A percentile compares a stretch with the other conserved stretches of the same genome.
Conservation (phyloP, 2,329 filamentous ascomycete genomes). For the Pleurostoma richardsiae region DNA sequence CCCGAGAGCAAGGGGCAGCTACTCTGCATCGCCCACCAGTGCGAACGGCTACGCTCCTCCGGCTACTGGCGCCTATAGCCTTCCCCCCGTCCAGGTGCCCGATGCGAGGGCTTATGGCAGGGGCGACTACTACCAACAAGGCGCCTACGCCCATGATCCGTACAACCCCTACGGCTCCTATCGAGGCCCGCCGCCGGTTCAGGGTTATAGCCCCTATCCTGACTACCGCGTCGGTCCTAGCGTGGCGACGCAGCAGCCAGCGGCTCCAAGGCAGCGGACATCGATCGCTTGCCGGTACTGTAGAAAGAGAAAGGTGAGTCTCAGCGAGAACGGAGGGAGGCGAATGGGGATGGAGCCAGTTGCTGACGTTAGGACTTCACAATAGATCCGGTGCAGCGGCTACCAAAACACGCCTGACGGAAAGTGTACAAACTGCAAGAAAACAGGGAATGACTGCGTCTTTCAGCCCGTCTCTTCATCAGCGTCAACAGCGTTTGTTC, state of each 20-base stretch:
- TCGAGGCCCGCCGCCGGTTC: conserved; percentile 24
- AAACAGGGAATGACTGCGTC: conserved; percentile 57
- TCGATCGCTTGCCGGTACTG: conserved; percentile 58
- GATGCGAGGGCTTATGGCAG: conserved; percentile 9
- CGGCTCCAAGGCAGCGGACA: conserved; percentile 52
- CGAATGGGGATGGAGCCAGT: no score
- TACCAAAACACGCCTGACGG: conserved; percentile 54
- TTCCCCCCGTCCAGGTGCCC: conserved; percentile 12
- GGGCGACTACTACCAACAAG: conserved; percentile 11
- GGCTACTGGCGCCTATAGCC: conserved; percentile 11
- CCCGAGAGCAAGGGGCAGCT: conserved; percentile 13
- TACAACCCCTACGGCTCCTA: conserved; percentile 18
- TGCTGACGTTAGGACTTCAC: background rate
- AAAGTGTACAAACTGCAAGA: conserved; percentile 56
- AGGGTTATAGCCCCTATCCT: conserved; percentile 18
- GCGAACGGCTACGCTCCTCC: conserved; percentile 41
- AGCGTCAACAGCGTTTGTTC: conserved; percentile 52
- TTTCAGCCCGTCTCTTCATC: conserved; percentile 56
- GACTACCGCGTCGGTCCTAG: conserved; percentile 26
- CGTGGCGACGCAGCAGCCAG: conserved; percentile 36
- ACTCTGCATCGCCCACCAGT: conserved; percentile 14
- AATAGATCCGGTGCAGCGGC: conserved; percentile 55
- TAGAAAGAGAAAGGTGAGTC: conserved; percentile 52
- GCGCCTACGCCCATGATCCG: conserved; percentile 2
- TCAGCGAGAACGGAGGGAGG: no score